Base-by-base conservation (phyloP, 305 asterid species). In the Coffea humblotiana region DNA sequence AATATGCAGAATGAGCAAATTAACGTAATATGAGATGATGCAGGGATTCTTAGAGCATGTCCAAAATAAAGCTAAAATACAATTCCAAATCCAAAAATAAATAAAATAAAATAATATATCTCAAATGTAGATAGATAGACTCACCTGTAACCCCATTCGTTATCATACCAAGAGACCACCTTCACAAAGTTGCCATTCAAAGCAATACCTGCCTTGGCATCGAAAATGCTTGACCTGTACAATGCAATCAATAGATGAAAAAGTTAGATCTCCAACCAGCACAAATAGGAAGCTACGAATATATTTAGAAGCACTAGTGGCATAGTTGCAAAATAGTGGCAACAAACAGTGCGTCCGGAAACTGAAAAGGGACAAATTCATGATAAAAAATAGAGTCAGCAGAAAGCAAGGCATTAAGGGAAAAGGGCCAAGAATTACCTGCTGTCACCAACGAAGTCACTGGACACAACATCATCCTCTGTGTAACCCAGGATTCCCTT, bases 101-200 rank as follows among this genome's bases (percentile, higher is more conserved):
- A 72, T 9, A 10, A 37, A 37, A 37, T 37, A 37, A 37, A 37
- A 37, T 1, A 29, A 29, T 29, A 37, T 37, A 37, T 5, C 43
- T 37, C 43, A 37, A 37, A 37, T 37, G 43, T 37, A 27, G 0
- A 6, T 63, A n/a, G 6, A 63, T 64, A 27, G 0, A 48, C 27
- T 79, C 86, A 93, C 98, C 97, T 92, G 92, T 93, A 91, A 76
- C 97, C 97, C 97, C 97, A 93, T 86, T 93, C 97, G 14, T 93
- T 91, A 86, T 93, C 97, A 66, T 93, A 90, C 97, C 97, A 92
- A 70, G 97, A 91, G 66, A 93, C 93, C 70, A 93, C 86, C 85
- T 91, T 93, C 72, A 93, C 93, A 80, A 90, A 93, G 87, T 91
- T 90, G 12, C 88, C 91, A 45, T 80, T 91, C 60, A 93, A 86